These are phyloP conservation scores for Priceomyces fermenticarens DNA, from an alignment of 805 yeast species.

Conservation along the genomic window DNA sequence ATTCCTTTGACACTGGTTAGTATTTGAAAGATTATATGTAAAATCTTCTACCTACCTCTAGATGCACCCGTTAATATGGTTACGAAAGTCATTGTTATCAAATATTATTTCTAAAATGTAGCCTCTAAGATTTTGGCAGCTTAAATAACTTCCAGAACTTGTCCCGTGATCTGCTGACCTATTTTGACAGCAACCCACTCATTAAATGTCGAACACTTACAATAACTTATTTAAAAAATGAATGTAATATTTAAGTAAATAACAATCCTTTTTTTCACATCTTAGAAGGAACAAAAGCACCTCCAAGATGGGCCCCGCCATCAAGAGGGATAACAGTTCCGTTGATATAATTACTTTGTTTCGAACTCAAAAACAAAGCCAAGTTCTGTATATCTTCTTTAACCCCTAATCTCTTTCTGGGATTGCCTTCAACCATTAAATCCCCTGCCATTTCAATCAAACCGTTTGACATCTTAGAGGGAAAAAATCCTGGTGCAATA, in stretches of 20 bases:
- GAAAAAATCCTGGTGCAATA: slow-evolving; percentile 76
- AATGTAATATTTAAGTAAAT: too few species aligned
- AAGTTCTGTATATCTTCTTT: slow-evolving; percentile 57
- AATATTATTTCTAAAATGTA: background rate
- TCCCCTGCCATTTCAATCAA: slow-evolving; percentile 52
- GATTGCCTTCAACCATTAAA: slow-evolving; percentile 47
- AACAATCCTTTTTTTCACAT: slow-evolving; percentile 4
- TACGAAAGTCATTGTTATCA: slow-evolving; percentile 15
- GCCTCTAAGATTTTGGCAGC: background rate
- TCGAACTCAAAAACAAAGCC: slow-evolving; percentile 51
- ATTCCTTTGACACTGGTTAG: slow-evolving; percentile 49
- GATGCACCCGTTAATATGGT: slow-evolving; percentile 63
- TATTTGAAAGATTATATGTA: background rate
- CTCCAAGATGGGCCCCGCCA: slow-evolving; percentile 58
- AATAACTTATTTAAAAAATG: too few species aligned
- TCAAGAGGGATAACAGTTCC: slow-evolving; percentile 69
- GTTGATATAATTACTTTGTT: slow-evolving; percentile 58
- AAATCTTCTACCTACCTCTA: slow-evolving; percentile 38
- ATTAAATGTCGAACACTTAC: too few species aligned
- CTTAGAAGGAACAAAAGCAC: slow-evolving; percentile 10
- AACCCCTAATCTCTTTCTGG: slow-evolving; percentile 60
- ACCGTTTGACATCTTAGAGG: slow-evolving; percentile 71
- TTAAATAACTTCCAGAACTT: too few species aligned
- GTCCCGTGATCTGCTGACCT: too few species aligned
- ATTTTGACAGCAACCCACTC: too few species aligned